Conservation (phyloP, 2,329 filamentous ascomycete genomes). For the Colletotrichum limetticola region DNA sequence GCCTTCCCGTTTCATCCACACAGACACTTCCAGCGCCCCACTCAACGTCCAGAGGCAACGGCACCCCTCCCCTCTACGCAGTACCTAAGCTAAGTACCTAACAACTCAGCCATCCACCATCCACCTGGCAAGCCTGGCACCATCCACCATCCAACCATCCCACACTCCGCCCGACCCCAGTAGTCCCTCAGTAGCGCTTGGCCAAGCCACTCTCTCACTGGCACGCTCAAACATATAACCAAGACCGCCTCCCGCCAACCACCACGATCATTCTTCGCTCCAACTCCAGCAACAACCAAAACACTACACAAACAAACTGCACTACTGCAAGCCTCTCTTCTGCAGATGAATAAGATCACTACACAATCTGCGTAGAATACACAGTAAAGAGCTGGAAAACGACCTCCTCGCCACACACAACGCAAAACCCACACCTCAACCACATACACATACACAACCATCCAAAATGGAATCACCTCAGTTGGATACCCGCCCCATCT, state of each 20-base stretch:
- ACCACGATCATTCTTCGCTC: not conserved
- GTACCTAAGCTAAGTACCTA: too few relatives aligned
- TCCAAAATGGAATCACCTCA: conserved; percentile 48
- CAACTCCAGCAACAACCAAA: conserved; percentile 25
- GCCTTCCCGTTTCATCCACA: conserved; percentile 36
- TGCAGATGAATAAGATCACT: not conserved
- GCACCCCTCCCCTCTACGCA: not conserved
- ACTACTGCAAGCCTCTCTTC: not conserved
- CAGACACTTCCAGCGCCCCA: conserved; percentile 18
- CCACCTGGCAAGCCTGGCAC: not conserved
- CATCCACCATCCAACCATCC: not conserved
- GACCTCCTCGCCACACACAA: not conserved
- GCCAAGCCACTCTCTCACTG: conserved; percentile 23
- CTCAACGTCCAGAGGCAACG: not conserved
- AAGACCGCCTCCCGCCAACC: conserved; percentile 28
- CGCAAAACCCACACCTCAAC: not conserved
- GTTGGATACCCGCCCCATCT: conserved; percentile 40
- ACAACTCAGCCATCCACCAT: conserved; percentile 25
- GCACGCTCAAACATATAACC: conserved; percentile 32
- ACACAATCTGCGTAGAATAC: not conserved
- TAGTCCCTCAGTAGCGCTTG: conserved; percentile 9
- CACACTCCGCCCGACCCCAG: conserved; percentile 24
- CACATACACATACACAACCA: conserved; percentile 23
- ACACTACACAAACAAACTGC: conserved; percentile 14
- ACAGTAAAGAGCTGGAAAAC: not conserved